A percentile compares a stretch with the other conserved stretches of the same genome.
These are phyloP conservation scores for Neurospora sp. DNA, from an alignment of 495 filamentous ascomycete genomes.

Conservation along the genomic window DNA sequence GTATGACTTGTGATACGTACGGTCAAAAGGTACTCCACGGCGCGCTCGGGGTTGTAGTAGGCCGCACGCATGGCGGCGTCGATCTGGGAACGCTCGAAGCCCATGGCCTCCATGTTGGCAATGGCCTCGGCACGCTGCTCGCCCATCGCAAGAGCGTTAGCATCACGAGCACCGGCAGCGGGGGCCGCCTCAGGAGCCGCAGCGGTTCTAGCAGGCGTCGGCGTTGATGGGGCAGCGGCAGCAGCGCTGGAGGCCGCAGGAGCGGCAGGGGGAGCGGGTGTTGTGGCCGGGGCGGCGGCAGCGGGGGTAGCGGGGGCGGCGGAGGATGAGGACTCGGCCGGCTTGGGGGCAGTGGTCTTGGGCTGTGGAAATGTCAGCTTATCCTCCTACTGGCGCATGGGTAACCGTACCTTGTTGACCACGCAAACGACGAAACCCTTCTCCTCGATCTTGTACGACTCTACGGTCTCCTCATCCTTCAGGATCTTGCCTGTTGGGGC, in stretches of 20 bases:
- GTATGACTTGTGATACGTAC: conserved; percentile 40
- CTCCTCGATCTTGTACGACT: conserved; percentile 95
- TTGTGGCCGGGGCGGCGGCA: conserved; percentile 50
- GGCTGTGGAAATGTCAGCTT: conserved; percentile 19
- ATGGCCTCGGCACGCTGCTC: conserved; percentile 74
- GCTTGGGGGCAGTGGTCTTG: conserved; percentile 48
- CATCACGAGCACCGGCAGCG: conserved; percentile 37
- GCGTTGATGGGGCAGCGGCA: too few relatives aligned
- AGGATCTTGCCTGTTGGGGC: conserved; percentile 75
- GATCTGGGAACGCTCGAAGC: conserved; percentile 76
- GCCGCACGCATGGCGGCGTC: conserved; percentile 92
- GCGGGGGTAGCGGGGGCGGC: conserved; percentile 57
- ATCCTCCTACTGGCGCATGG: too few relatives aligned
- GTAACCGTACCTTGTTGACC: conserved; percentile 68
- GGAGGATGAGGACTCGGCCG: conserved; percentile 43
- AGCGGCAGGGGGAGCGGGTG: conserved; percentile 30
- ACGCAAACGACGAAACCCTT: conserved; percentile 99
- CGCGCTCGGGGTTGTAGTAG: conserved; percentile 92
- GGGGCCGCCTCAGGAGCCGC: conserved; percentile 33
- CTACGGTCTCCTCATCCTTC: conserved; percentile 91
- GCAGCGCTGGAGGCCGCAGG: too few relatives aligned
- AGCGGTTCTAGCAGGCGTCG: conserved; percentile 25
- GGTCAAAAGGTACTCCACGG: conserved; percentile 87
- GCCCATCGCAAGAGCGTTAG: conserved; percentile 77
- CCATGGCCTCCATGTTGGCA: conserved; percentile 95